Conservation (phyloP, 495 filamentous ascomycete species). For the Chaetomium fimeti region DNA sequence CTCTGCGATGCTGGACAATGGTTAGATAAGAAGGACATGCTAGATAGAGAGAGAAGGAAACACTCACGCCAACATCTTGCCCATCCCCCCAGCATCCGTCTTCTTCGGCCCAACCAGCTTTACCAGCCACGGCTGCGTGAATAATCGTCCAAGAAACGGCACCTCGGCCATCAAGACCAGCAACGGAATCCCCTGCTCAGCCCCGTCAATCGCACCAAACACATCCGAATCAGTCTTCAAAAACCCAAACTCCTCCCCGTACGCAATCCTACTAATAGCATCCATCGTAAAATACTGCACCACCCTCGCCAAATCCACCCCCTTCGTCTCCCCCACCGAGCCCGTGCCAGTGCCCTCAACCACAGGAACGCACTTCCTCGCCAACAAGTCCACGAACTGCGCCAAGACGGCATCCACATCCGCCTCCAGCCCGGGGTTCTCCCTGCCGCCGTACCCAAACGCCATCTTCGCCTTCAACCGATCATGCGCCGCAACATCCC, state of each 20-base stretch:
- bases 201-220: constrained; percentile 45
- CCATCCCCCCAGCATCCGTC: constrained; percentile 47
- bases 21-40: not conserved
- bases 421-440: not conserved
- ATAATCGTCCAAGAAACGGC: constrained; percentile 31
- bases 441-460: not conserved
- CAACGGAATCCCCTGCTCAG: constrained; percentile 37
- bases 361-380: not conserved
- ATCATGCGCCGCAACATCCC: not conserved
- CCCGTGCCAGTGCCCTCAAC: not conserved
- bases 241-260: constrained; percentile 53
- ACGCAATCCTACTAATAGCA: constrained; percentile 49
- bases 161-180: constrained; percentile 31
- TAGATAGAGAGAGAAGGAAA: not conserved
- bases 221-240: constrained; percentile 46
- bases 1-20: not conserved
- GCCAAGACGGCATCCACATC: not conserved
- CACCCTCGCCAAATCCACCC: constrained; percentile 44
- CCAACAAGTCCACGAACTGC: not conserved
- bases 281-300: constrained; percentile 53
- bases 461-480: not conserved
- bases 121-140: constrained; percentile 45
- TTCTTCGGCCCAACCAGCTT: constrained; percentile 57
- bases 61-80: constrained; percentile 36
- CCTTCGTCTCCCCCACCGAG: not conserved